A percentile compares a stretch with the other conserved stretches of the same genome.
Conservation (phyloP, 2,329 filamentous ascomycete species). For the Teratosphaeriaceae sp. region DNA sequence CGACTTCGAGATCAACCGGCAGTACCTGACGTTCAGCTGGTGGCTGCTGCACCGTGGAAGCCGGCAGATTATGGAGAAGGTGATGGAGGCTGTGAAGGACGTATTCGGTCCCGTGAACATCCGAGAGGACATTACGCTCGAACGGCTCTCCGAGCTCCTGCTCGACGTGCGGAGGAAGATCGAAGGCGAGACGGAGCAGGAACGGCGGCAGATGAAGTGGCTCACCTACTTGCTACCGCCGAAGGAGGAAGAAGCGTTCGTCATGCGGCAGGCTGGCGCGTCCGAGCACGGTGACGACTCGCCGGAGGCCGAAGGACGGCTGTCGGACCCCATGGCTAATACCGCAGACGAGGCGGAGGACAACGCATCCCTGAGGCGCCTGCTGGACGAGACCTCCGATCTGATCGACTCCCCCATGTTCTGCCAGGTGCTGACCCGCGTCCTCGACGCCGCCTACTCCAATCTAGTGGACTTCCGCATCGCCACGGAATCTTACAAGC, state of each 20-base stretch:
- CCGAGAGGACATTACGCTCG: slow-evolving; percentile 77
- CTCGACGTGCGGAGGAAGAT: slow-evolving; percentile 77
- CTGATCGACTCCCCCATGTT: slow-evolving; percentile 92
- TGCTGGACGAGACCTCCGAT: slow-evolving; percentile 93
- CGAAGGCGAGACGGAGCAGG: slow-evolving; percentile 64
- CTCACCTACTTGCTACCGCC: slow-evolving; percentile 77
- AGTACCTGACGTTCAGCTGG: slow-evolving; percentile 96
- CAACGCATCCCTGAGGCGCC: slow-evolving; percentile 63
- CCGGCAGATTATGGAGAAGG: slow-evolving; percentile 71
- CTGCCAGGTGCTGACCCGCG: slow-evolving; percentile 72
- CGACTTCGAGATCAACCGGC: slow-evolving; percentile 92
- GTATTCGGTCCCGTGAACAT: slow-evolving; percentile 87
- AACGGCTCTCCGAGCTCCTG: slow-evolving; percentile 71
- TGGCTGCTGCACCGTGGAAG: slow-evolving; percentile 92
- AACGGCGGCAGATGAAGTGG: slow-evolving; percentile 64
- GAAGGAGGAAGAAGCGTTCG: slow-evolving; percentile 67
- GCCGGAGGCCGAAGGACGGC: slow-evolving; percentile 12
- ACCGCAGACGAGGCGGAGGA: slow-evolving; percentile 25
- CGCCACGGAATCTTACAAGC: slow-evolving; percentile 69
- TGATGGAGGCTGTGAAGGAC: slow-evolving; percentile 78
- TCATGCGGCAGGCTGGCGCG: slow-evolving; percentile 82
- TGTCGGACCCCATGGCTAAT: too few relatives aligned
- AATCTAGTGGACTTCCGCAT: slow-evolving; percentile 78
- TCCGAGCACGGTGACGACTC: slow-evolving; percentile 32
- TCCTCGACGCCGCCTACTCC: slow-evolving; percentile 84